Evolutionary conservation across 805 yeast genomes (phyloP).

Genomic region (Candida coleopterorum): DNA sequence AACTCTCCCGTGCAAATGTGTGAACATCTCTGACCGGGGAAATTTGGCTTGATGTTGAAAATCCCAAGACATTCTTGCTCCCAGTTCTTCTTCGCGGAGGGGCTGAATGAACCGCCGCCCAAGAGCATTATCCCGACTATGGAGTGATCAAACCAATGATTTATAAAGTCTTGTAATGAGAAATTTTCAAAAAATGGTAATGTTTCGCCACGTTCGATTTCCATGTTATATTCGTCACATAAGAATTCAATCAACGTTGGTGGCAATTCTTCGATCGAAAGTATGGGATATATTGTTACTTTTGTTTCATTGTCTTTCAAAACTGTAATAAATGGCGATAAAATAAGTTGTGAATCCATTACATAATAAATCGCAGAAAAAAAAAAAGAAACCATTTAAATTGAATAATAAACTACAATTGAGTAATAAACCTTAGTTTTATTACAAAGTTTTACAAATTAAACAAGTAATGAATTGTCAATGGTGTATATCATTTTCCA

Average conservation of each 20-base stretch:
- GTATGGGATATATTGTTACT: constrained; percentile 88
- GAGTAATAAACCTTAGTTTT: too few species aligned
- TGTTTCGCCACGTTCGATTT: constrained; percentile 83
- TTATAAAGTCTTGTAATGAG: constrained; percentile 69
- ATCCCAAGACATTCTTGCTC: constrained; percentile 89
- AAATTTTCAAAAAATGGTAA: constrained; percentile 81
- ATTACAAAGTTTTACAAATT: too few species aligned
- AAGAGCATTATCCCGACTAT: constrained; percentile 74
- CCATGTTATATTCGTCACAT: constrained; percentile 91
- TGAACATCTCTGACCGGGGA: constrained; percentile 82
- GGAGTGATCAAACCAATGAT: constrained; percentile 76
- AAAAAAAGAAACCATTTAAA: too few species aligned
- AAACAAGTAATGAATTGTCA: too few species aligned
- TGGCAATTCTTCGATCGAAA: constrained; percentile 64
- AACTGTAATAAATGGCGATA: constrained; percentile 68
- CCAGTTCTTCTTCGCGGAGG: constrained; percentile 62
- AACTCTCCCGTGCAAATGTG: constrained; percentile 91
- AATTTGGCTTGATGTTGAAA: constrained; percentile 79
- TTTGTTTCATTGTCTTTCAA: constrained; percentile 86
- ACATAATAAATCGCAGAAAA: constrained; percentile 31
- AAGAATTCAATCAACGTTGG: constrained; percentile 72
- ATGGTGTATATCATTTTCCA: too few species aligned
- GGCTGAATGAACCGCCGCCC: constrained; percentile 58
- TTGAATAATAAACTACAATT: too few species aligned
- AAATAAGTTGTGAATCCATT: constrained; percentile 14